These are phyloP conservation scores for Leucaena leucocephala DNA, from an alignment of 306 rosid genomes.

Conservation along the genomic window DNA sequence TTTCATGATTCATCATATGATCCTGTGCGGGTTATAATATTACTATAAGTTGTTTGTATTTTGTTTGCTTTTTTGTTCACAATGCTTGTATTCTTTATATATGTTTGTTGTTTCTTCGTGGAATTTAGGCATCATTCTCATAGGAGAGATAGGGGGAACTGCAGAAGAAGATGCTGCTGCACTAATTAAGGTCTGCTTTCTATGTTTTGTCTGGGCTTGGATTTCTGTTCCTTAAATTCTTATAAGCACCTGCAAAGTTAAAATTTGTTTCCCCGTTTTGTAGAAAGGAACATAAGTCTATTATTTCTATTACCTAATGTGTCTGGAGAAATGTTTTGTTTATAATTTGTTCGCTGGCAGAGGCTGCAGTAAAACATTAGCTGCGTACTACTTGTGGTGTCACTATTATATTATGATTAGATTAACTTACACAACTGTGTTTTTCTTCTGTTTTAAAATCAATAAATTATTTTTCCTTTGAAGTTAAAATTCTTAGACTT, in stretches of 20 bases:
- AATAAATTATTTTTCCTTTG: not conserved
- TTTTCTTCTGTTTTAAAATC: not conserved
- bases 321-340: not conserved
- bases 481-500: not conserved
- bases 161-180: slow-evolving; percentile 99
- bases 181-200: slow-evolving; percentile 77
- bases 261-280: not conserved
- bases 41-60: not conserved
- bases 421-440: not conserved
- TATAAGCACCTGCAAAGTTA: not conserved
- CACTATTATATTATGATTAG: not conserved
- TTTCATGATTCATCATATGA: not conserved
- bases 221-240: not conserved
- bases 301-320: not conserved
- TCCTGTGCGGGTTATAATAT: not conserved
- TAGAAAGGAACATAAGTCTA: not conserved
- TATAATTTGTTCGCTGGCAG: not conserved
- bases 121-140: slow-evolving; percentile 78
- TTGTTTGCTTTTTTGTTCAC: not conserved
- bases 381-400: not conserved
- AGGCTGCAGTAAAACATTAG: not conserved
- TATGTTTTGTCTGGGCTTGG: not conserved
- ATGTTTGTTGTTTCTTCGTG: slow-evolving; percentile 28
- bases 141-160: slow-evolving; percentile 99
- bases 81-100: not conserved